A percentile compares a stretch with the other conserved stretches of the same genome.
These are phyloP conservation scores for Alliaria petiolata DNA, from an alignment of 345 rosid species.

Conservation along the genomic window DNA sequence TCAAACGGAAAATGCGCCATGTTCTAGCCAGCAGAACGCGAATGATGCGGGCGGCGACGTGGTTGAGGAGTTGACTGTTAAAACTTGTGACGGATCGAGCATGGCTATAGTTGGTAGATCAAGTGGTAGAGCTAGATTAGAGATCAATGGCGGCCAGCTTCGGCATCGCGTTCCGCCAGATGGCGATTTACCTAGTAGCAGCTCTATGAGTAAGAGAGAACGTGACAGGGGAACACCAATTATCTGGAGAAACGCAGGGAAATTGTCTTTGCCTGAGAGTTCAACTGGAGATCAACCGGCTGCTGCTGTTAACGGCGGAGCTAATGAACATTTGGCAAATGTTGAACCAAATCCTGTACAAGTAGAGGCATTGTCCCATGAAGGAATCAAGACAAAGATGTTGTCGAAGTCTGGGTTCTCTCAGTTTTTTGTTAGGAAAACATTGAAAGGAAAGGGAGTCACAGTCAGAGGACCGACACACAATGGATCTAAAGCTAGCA, in stretches of 20 bases:
- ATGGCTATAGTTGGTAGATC: conserved; percentile 65
- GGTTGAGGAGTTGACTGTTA: conserved; percentile 79
- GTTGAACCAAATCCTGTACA: conserved; percentile 37
- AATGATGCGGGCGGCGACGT: conserved; percentile 45
- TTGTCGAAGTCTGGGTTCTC: conserved; percentile 87
- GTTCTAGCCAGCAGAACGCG: conserved; percentile 31
- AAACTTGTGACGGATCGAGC: conserved; percentile 48
- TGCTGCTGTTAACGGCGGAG: conserved; percentile 34
- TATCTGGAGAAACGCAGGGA: conserved; percentile 34
- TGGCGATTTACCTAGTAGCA: conserved; percentile 49
- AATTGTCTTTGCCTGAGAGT: conserved; percentile 38
- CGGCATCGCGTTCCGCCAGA: conserved; percentile 42
- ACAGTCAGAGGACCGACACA: conserved; percentile 50
- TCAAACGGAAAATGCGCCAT: conserved; percentile 39
- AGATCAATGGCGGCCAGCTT: conserved; percentile 46
- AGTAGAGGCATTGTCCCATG: conserved; percentile 36
- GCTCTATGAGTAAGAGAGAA: conserved; percentile 41
- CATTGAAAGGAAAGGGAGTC: conserved; percentile 80
- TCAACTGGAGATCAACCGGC: conserved; percentile 32
- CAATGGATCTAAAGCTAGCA: conserved; percentile 29
- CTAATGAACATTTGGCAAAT: conserved; percentile 28
- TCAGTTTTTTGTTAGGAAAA: conserved; percentile 68
- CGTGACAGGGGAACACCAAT: conserved; percentile 26
- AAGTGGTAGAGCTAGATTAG: conserved; percentile 49
- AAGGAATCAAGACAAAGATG: conserved; percentile 71